Conservation (phyloP, 2,329 filamentous ascomycete species). For the Fusarium sp. region DNA sequence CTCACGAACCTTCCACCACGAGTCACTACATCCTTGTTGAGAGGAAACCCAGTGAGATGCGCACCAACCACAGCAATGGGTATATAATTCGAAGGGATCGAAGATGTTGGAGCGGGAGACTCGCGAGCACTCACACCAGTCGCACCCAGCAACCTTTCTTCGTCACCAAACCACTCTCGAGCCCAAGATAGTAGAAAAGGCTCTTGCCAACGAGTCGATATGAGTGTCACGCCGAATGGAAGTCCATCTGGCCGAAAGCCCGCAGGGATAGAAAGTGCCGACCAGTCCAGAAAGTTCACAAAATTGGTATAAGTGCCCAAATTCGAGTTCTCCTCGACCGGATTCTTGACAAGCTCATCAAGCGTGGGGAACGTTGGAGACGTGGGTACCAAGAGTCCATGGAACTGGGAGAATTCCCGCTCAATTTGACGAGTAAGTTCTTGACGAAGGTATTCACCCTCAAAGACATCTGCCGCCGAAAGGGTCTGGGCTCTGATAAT, state of each 20-base stretch:
- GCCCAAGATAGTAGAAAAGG: constrained; percentile 43
- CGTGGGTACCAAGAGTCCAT: constrained; percentile 65
- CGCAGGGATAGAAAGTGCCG: constrained; percentile 62
- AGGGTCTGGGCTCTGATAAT: constrained; percentile 51
- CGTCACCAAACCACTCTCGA: constrained; percentile 40
- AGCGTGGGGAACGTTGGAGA: constrained; percentile 62
- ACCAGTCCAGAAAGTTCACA: constrained; percentile 68
- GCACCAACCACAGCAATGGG: constrained; percentile 49
- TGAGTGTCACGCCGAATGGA: constrained; percentile 52
- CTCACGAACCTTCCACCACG: constrained; percentile 41
- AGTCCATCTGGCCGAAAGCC: constrained; percentile 50
- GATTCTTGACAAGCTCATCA: constrained; percentile 59
- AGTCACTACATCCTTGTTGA: constrained; percentile 47
- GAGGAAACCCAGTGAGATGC: constrained; percentile 47
- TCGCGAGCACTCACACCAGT: constrained; percentile 32
- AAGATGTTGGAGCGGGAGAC: not conserved
- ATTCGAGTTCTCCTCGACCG: constrained; percentile 62
- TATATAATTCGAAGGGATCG: not conserved
- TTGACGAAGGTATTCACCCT: constrained; percentile 49
- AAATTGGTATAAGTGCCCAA: constrained; percentile 68
- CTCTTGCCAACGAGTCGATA: constrained; percentile 50
- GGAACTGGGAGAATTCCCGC: constrained; percentile 52
- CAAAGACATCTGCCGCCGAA: constrained; percentile 58
- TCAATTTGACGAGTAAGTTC: constrained; percentile 54
- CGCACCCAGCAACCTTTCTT: constrained; percentile 40